Base-by-base conservation (phyloP, 768 basidiomycete genomes). In the Psilocybe cyanescens region DNA sequence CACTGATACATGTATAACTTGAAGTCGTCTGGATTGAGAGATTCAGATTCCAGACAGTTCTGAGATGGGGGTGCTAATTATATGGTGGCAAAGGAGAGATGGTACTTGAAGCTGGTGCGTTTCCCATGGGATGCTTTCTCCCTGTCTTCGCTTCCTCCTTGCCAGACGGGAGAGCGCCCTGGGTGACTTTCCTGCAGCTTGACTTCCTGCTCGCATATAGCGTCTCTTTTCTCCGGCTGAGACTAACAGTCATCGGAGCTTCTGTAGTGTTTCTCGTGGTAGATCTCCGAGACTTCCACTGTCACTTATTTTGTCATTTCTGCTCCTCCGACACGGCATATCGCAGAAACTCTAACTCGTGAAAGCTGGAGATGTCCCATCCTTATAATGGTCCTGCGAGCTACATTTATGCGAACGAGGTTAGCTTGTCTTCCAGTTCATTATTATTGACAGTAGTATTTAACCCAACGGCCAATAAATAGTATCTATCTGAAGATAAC, bases 391-490 rank as follows among this genome's bases (percentile, higher is more conserved):
- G 71, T n/a, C 59, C 72, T 2, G 73, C 74, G 7, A 68, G 74
- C 49, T 76, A 76, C 52, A 75, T 76, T 29, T 73, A 75, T 59
- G 74, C 72, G 8, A 75, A 71, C 44, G 71, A 71, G 46, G 75
- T 74, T 39, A 41, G 68, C 49, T 8, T 52, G 5, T n/a, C 16
- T 31, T 14, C 6, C 4, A 29, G 0, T 37, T 54, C 33, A n/a
- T 9, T 24, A 8, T 19, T 19, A 30, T 46, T 2, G 11, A 41
- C n/a, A 53, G 8, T 28, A 12, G 6, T 37, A 8, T 24, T 14
- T 19, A 7, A 29, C 17, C 3, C 7, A 11, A 17, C 12, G 12
- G 16, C 24, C 19, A 12, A 31, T 24, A 3, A 16, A 37, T 33
- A 60, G 59, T 59, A 57, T 53, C 30, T 59, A 55, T 45, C 12